Base-by-base conservation (phyloP, 257 asterid species). In the Vinca minor region DNA sequence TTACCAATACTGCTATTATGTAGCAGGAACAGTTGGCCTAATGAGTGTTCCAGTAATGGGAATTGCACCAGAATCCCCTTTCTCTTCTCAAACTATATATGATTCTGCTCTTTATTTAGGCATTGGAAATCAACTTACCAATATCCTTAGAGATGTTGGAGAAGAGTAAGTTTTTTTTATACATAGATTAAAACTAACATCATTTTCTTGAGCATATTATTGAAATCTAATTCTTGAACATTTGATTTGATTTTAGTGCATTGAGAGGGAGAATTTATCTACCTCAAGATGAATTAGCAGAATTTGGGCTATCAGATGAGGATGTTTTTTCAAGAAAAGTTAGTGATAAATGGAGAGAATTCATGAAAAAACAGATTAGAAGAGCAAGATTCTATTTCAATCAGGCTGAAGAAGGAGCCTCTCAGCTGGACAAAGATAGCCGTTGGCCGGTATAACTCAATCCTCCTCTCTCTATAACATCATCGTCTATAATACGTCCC, bases 361-460 rank as follows among this genome's bases (percentile, higher is more conserved):
- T 89, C 77, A 89, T 84, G 95, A 89, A 78, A 57, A 83, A 84
- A 66, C 96, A 89, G 76, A 86, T 89, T 8, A 68, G 54, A 34
- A 79, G 96, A 47, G 96, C 96, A 59, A 79, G 93, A 69, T 86
- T 82, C 66, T 86, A 86, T 41, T 89, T 86, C 67, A 77, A 83
- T 34, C 79, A 72, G 62, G 93, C 96, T 2, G 95, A 84, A 64
- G 85, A 83, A 25, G 96, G 95, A 39, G 96, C 87, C 42, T 73
- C 93, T 28, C 93, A 89, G 76, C 93, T 89, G 31, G 79, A 83
- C 76, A 72, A 83, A 75, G 84, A 84, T 47, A 89, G 96, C 63
- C 95, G 96, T 47, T 89, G 95, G 96, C 93, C 95, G 85, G 96
- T 88, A 76, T n/a, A n/a, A n/a, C n/a, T n/a, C n/a, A n/a, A n/a